Percentiles rank a stretch among this genome's conserved stretches.
phyloP scores from a whole-genome alignment of 2,329 filamentous ascomycete genomes.

The Fusarium pseudonygamai region DNA sequence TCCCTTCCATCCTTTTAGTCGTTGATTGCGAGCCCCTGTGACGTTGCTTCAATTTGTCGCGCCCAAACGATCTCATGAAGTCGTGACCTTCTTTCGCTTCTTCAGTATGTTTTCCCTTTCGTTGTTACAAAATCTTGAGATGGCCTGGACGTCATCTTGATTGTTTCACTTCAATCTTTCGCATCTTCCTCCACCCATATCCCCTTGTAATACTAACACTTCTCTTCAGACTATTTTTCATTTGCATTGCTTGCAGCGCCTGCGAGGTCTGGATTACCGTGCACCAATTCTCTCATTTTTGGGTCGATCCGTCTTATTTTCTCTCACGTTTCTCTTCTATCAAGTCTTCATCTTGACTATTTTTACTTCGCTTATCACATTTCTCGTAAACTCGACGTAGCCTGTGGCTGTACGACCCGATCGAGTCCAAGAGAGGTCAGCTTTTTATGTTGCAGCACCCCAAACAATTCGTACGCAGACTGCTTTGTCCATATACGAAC shows the following conservation, averaged over 20 bases:
- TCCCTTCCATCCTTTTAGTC: conserved; percentile 20
- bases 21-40: conserved; percentile 35
- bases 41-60: conserved; percentile 4
- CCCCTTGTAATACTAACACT: conserved; percentile 30
- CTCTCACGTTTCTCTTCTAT: conserved; percentile 30
- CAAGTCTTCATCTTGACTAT: conserved; percentile 14
- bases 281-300: conserved; percentile 33
- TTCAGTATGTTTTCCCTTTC: conserved; percentile 21
- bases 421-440: conserved; percentile 24
- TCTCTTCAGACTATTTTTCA: conserved; percentile 30
- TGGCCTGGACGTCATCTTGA: conserved; percentile 22
- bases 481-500: conserved; percentile 36
- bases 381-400: conserved; percentile 28
- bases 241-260: conserved; percentile 30
- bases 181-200: neutral
- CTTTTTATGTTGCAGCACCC: conserved; percentile 41
- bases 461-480: conserved; percentile 35
- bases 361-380: conserved; percentile 7
- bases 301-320: conserved; percentile 31
- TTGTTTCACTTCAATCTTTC: conserved; percentile 32
- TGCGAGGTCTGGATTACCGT: conserved; percentile 41
- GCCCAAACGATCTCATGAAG: conserved; percentile 16
- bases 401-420: conserved; percentile 36
- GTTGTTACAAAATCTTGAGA: conserved; percentile 5
- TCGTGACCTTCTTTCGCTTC: conserved; percentile 9